Conservation (phyloP, 345 rosid species). For the Rhodamnia rubescens region DNA sequence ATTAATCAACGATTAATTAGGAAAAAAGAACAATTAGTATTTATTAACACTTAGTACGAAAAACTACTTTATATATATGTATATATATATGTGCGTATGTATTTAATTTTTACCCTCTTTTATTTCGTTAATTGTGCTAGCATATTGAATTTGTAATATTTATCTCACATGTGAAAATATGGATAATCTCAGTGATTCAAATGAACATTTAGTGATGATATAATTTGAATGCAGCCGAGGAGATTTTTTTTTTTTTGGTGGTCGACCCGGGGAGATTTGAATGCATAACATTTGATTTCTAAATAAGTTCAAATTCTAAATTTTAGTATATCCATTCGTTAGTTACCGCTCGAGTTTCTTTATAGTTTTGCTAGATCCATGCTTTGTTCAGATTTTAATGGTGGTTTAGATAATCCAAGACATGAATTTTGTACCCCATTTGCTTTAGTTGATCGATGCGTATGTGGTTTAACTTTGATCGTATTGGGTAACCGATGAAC, state of each 20-base stretch:
- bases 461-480: background rate
- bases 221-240: no score
- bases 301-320: background rate
- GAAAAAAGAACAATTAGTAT: no score
- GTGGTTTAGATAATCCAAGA: background rate
- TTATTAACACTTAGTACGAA: no score
- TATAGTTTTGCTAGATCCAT: background rate
- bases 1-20: background rate
- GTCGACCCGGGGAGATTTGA: no score
- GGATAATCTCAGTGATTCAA: rapidly evolving
- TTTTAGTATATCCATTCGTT: rapidly evolving
- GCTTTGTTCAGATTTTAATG: background rate
- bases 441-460: background rate
- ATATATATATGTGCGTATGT: no score
- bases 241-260: no score
- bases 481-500: rapidly evolving
- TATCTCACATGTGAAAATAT: background rate
- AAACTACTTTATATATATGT: no score
- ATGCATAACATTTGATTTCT: no score
- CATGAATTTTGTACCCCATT: background rate
- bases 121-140: background rate
- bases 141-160: background rate
- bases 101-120: background rate
- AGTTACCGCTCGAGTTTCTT: background rate
- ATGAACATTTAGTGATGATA: rapidly evolving